Evolutionary conservation across 441 rosid genomes (phyloP).

Genomic region (Corymbia citriodora): DNA sequence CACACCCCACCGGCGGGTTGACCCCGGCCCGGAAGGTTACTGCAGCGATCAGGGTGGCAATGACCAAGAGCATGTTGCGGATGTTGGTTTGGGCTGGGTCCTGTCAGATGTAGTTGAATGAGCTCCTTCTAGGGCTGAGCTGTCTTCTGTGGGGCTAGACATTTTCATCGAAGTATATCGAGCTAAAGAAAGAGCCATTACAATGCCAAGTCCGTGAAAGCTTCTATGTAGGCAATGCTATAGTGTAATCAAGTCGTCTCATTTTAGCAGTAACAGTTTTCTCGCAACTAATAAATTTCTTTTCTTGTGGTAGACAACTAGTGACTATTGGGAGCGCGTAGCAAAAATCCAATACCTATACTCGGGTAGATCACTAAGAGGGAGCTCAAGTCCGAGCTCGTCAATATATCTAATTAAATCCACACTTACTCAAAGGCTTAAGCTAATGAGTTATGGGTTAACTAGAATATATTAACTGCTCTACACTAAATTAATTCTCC

Average conservation of each 20-base stretch:
- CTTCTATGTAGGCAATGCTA: neutral
- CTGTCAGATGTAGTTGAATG: neutral
- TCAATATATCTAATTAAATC: no score
- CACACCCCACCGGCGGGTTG: neutral
- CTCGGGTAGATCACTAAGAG: no score
- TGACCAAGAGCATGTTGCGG: neutral
- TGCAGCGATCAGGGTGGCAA: neutral
- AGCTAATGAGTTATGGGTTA: no score
- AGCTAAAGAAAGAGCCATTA: neutral
- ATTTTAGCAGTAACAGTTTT: neutral
- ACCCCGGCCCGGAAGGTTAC: conserved; percentile 2
- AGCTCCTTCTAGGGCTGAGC: neutral
- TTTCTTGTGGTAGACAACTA: neutral
- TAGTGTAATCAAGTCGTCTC: neutral
- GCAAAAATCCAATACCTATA: no score
- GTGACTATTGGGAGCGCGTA: neutral
- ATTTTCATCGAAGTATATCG: neutral
- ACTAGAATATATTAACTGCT: no score
- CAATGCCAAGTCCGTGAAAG: neutral
- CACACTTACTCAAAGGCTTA: no score
- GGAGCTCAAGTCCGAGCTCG: no score
- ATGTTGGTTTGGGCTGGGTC: neutral
- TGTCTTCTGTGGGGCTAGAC: neutral
- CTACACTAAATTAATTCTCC: no score
- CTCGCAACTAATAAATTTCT: neutral